Evolutionary conservation across 2,329 filamentous ascomycete species (phyloP).

Genomic region (Hirsutella minnesotensis): DNA sequence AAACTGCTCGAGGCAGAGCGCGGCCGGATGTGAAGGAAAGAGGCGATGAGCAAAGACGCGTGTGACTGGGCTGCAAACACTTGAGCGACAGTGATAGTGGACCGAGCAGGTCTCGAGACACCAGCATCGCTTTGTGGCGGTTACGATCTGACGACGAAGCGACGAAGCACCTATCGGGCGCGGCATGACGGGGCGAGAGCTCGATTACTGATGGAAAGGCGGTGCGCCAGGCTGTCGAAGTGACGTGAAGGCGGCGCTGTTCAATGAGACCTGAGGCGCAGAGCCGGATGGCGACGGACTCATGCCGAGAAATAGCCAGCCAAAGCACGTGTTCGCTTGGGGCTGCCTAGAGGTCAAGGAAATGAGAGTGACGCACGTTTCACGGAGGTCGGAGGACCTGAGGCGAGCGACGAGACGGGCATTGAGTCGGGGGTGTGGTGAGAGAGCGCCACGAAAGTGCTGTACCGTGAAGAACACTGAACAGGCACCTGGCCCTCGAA

Average conservation of each 20-base stretch:
- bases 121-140: background rate
- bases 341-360: background rate
- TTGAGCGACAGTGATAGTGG: background rate
- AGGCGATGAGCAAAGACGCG: background rate
- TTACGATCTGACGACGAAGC: background rate
- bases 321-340: background rate
- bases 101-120: background rate
- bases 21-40: background rate
- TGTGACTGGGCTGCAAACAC: background rate
- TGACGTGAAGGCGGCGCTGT: too few relatives aligned
- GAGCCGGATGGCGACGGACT: too few relatives aligned
- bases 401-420: too few relatives aligned
- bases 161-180: background rate
- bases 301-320: too few relatives aligned
- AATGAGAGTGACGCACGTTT: background rate
- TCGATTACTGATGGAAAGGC: too few relatives aligned
- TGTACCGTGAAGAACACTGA: too few relatives aligned
- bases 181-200: too few relatives aligned
- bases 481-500: too few relatives aligned
- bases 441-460: too few relatives aligned
- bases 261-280: too few relatives aligned
- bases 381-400: background rate
- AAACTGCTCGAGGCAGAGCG: background rate
- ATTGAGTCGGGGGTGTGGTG: too few relatives aligned
- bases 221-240: too few relatives aligned